phyloP scores from a whole-genome alignment of 2,329 filamentous ascomycete species.

The Lachnum nothofagi region DNA sequence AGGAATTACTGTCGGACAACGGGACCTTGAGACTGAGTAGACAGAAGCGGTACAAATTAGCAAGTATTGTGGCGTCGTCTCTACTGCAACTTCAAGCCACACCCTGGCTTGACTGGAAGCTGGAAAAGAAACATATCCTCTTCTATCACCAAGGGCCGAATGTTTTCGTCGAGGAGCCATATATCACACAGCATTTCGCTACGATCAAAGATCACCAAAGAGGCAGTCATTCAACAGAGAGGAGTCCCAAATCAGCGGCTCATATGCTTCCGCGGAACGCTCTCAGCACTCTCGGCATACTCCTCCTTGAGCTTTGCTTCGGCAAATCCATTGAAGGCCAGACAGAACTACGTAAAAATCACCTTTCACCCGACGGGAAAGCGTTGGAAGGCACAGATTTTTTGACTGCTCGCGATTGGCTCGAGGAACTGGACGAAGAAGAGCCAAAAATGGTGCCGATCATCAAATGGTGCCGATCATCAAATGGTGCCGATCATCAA shows the following conservation, averaged over 20 bases:
- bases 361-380: conserved; percentile 16
- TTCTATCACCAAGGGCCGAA: conserved; percentile 16
- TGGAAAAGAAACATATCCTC: conserved; percentile 24
- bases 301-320: conserved; percentile 28
- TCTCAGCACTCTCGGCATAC: conserved; percentile 21
- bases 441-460: conserved; percentile 18
- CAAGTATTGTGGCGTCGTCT: conserved; percentile 22
- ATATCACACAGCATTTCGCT: conserved; percentile 14
- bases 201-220: background rate
- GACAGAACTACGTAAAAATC: conserved; percentile 6
- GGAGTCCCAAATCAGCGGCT: background rate
- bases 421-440: conserved; percentile 19
- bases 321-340: conserved; percentile 23
- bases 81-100: conserved; percentile 24
- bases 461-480: no score
- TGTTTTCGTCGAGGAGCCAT: conserved; percentile 20
- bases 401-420: conserved; percentile 21
- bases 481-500: no score
- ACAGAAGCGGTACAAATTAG: conserved; percentile 22
- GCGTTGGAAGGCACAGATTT: conserved; percentile 16
- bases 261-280: conserved; percentile 11
- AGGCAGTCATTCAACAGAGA: background rate
- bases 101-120: conserved; percentile 20
- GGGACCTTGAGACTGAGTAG: conserved; percentile 10
- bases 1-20: conserved; percentile 12